Evolutionary conservation across 2,329 filamentous ascomycete genomes (phyloP).

Genomic region (Coniella lustricola): DNA sequence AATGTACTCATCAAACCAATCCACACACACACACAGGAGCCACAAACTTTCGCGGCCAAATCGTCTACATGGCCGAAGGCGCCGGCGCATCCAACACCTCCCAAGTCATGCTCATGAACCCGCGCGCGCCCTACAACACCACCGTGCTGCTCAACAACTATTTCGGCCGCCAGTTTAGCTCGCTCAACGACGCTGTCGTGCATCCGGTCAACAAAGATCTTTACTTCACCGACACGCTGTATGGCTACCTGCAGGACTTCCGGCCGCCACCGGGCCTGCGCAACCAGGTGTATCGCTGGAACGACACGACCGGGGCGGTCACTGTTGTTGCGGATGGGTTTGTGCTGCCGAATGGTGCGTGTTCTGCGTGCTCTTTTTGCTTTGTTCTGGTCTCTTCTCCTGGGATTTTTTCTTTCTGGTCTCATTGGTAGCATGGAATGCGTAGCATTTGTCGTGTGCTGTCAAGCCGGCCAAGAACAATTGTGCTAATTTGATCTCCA

Average conservation of each 20-base stretch:
- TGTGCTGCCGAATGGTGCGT: constrained; percentile 42
- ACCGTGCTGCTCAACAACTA: constrained; percentile 51
- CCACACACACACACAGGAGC: constrained; percentile 31
- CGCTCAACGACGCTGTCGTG: constrained; percentile 50
- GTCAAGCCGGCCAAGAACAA: too few species aligned
- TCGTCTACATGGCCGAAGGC: constrained; percentile 44
- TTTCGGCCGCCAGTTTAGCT: constrained; percentile 53
- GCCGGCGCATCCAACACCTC: constrained; percentile 36
- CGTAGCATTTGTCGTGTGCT: too few species aligned
- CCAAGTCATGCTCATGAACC: constrained; percentile 36
- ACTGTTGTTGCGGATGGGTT: constrained; percentile 53
- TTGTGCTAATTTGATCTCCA: neutral
- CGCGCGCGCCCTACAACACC: constrained; percentile 41
- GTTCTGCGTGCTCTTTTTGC: neutral
- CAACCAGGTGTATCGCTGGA: constrained; percentile 53
- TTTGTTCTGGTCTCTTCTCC: too few species aligned
- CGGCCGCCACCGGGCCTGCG: constrained; percentile 44
- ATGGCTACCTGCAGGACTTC: constrained; percentile 53
- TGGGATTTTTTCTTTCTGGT: too few species aligned
- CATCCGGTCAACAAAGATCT: constrained; percentile 48
- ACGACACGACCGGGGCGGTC: constrained; percentile 42
- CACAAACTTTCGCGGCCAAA: constrained; percentile 42
- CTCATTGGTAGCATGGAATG: too few species aligned
- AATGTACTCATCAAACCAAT: too few species aligned
- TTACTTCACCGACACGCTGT: constrained; percentile 59